Percentiles rank a stretch among this genome's conserved stretches.
phyloP scores from a whole-genome alignment of 1,139 yeast genomes.

The Candida sanyaensis region DNA sequence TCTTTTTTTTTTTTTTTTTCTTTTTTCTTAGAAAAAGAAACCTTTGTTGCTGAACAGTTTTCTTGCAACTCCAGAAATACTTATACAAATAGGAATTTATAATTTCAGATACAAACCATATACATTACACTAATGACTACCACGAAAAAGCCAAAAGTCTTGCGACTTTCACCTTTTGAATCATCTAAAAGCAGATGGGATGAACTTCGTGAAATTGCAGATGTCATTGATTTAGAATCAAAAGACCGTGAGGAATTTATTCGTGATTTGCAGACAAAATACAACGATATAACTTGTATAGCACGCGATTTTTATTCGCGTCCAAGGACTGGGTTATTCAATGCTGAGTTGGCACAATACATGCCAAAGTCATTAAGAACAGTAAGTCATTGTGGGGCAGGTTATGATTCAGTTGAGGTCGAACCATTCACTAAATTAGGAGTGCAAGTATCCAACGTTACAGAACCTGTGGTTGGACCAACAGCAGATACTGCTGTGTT shows the following conservation, averaged over 20 bases:
- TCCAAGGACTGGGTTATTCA: slow-evolving; percentile 66
- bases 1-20: no score
- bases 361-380: slow-evolving; percentile 64
- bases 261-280: slow-evolving; percentile 47
- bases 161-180: slow-evolving; percentile 54
- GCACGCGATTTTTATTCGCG: slow-evolving; percentile 52
- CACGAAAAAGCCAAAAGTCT: slow-evolving; percentile 48
- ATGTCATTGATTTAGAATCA: slow-evolving; percentile 49
- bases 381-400: slow-evolving; percentile 85
- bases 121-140: background rate
- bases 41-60: no score
- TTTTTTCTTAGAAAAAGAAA: no score
- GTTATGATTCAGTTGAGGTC: slow-evolving; percentile 80
- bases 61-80: no score
- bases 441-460: slow-evolving; percentile 72
- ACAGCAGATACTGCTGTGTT: slow-evolving; percentile 80
- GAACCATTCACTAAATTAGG: slow-evolving; percentile 44
- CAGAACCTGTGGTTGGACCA: slow-evolving; percentile 69
- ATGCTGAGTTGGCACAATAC: slow-evolving; percentile 61
- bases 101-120: background rate
- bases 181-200: slow-evolving; percentile 61
- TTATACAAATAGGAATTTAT: background rate
- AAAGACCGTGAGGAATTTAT: slow-evolving; percentile 49
- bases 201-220: slow-evolving; percentile 45
- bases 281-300: slow-evolving; percentile 47